phyloP scores from a whole-genome alignment of 2,329 filamentous ascomycete species.

The Xylaria multiplex region DNA sequence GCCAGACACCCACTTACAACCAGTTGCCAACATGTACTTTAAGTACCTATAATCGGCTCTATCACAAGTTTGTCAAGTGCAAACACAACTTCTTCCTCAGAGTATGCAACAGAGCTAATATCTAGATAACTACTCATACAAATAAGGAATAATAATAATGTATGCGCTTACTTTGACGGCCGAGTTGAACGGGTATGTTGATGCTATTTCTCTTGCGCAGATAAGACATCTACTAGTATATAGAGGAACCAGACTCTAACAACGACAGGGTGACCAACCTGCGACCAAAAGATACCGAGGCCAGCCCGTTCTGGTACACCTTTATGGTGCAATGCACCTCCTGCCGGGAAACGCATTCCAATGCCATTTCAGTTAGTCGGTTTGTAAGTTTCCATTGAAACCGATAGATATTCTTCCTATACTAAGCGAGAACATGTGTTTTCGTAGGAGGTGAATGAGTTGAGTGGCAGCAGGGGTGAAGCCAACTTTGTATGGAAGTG shows the following conservation, averaged over 20 bases:
- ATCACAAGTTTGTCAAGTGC: background rate
- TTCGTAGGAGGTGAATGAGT: slow-evolving; percentile 82
- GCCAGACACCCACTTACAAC: background rate
- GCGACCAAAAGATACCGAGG: slow-evolving; percentile 81
- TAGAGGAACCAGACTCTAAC: slow-evolving; percentile 21
- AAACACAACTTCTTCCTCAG: background rate
- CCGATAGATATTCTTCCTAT: background rate
- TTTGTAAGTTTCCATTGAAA: slow-evolving; percentile 70
- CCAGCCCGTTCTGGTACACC: slow-evolving; percentile 91
- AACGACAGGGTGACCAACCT: slow-evolving; percentile 83
- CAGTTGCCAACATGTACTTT: slow-evolving; percentile 6
- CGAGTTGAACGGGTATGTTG: slow-evolving; percentile 72
- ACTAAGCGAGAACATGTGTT: slow-evolving; percentile 21
- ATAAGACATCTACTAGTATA: background rate
- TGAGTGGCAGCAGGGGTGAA: slow-evolving; percentile 92
- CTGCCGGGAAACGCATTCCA: slow-evolving; percentile 89
- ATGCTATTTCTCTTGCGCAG: slow-evolving; percentile 1
- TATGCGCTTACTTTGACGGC: slow-evolving; percentile 73
- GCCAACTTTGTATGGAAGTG: slow-evolving; percentile 99
- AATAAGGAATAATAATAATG: slow-evolving; percentile 57
- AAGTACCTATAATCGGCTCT: no score
- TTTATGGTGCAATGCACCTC: slow-evolving; percentile 99
- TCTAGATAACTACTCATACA: background rate
- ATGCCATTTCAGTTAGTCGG: slow-evolving; percentile 85
- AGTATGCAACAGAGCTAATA: slow-evolving; percentile 5